Evolutionary conservation across 2,329 filamentous ascomycete genomes (phyloP), one percentile per base, ranked within the genome.

Genomic region (Amauroascus niger): DNA sequence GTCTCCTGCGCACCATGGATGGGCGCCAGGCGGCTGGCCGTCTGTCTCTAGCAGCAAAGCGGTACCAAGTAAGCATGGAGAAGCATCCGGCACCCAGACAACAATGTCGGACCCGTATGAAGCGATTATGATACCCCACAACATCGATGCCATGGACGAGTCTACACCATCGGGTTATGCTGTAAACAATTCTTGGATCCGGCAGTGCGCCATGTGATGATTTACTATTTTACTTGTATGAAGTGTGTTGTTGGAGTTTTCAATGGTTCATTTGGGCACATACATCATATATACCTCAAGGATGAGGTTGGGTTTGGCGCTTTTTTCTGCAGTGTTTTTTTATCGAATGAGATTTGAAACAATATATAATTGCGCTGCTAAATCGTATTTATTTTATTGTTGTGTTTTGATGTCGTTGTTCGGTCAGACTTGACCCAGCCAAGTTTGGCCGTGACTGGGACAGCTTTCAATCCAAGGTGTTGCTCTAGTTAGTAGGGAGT

Each of bases 21-120:
- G 71, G 57, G 68, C 68, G 2, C 66, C 68, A 0, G 67, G 70
- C 48, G 62, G 66, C 3, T 69, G 71, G 72, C 65, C 66, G 51
- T 59, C 70, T 67, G 13, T 5, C 26, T 1, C 14, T 14, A 32
- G n/a, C 28, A 30, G 20, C 13, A 22, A 24, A 26, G 11, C 28
- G n/a, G 13, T 20, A 16, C 2, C 49, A 6, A 18, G 14, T 20
- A 48, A 53, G 24, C 24, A 22, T 41, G 35, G 33, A 35, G 35
- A 40, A 44, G 37, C 18, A 13, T 14, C 44, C 14, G n/a, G 26
- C 16, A 49, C 35, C 9, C 44, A 30, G 11, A 20, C 41, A 18
- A 6, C 35, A 6, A 49, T 49, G 51, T 1, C 20, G 18, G 51
- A 51, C 35, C 41, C 55, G 6, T 54, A 49, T 22, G 55, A 57